A percentile compares a stretch with the other conserved stretches of the same genome.
Conservation (phyloP, 2,329 filamentous ascomycete genomes). For the Microdochium trichocladiopsis region DNA sequence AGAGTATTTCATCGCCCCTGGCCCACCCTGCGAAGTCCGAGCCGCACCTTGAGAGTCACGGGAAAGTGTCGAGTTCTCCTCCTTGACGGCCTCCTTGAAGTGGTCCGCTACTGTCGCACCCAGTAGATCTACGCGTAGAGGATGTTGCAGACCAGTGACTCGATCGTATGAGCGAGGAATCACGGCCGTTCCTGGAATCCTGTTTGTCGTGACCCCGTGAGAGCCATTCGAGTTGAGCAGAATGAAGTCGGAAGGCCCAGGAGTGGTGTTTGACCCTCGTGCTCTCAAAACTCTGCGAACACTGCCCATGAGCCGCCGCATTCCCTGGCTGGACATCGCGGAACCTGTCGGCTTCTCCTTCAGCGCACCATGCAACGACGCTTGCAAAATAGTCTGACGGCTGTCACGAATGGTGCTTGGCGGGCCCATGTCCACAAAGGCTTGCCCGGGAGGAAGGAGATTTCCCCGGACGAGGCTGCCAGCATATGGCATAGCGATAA, state of each 20-base stretch:
- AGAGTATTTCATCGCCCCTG: conserved; percentile 28
- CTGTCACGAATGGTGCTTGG: conserved; percentile 30
- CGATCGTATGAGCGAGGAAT: conserved; percentile 45
- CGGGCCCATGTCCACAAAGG: conserved; percentile 65
- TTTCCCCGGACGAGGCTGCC: conserved; percentile 86
- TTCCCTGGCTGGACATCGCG: conserved; percentile 63
- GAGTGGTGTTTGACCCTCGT: conserved; percentile 33
- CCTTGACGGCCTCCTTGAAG: conserved; percentile 68
- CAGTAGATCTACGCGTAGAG: conserved; percentile 71
- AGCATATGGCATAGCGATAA: conserved; percentile 60
- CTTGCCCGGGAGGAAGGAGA: conserved; percentile 72
- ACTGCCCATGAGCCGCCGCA: conserved; percentile 81
- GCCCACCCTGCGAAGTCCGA: background rate
- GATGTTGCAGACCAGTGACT: conserved; percentile 35
- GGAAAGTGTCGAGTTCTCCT: conserved; percentile 39
- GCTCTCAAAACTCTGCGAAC: conserved; percentile 77
- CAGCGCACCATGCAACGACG: conserved; percentile 23
- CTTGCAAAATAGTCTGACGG: conserved; percentile 46
- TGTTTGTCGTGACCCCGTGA: conserved; percentile 47
- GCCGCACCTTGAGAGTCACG: background rate
- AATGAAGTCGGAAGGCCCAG: conserved; percentile 38
- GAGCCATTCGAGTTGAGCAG: conserved; percentile 42
- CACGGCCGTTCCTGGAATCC: conserved; percentile 51
- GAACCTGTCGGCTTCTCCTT: conserved; percentile 41
- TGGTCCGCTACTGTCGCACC: conserved; percentile 73